phyloP scores from a whole-genome alignment of 73 alveolate species.

The Paramecium pentaurelia region DNA sequence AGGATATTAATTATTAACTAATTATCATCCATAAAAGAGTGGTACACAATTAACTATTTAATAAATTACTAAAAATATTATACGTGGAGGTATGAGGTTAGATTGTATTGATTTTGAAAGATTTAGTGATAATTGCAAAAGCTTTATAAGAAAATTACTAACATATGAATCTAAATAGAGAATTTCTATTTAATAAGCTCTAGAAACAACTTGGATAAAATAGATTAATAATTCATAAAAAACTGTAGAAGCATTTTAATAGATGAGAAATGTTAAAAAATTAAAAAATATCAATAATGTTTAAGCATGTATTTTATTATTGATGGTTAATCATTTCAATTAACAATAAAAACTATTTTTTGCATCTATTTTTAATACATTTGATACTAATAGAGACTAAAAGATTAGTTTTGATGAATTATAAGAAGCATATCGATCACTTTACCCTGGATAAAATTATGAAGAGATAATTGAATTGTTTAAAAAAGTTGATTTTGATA shows the following conservation, averaged over 20 bases:
- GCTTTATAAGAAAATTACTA: not conserved
- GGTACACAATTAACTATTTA: not conserved
- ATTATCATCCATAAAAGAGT: not conserved
- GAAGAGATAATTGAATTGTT: not conserved
- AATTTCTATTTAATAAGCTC: not conserved
- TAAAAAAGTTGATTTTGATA: not conserved
- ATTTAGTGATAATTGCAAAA: not conserved
- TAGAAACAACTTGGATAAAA: not conserved
- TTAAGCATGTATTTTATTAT: not conserved
- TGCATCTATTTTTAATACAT: not conserved
- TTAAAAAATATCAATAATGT: not conserved
- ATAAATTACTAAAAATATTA: not conserved
- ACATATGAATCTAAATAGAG: not conserved
- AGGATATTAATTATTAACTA: not conserved
- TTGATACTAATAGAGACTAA: not conserved
- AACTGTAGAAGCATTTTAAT: not conserved
- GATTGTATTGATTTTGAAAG: not conserved
- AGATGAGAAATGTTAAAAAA: not conserved
- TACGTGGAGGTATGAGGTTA: not conserved
- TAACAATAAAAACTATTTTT: not conserved
- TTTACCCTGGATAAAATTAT: not conserved
- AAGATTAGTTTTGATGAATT: not conserved
- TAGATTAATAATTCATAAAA: not conserved
- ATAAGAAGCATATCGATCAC: not conserved
- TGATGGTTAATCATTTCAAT: not conserved